These are phyloP conservation scores for Beta corolliflora DNA, from an alignment of 179 eudicot species.

Conservation along the genomic window DNA sequence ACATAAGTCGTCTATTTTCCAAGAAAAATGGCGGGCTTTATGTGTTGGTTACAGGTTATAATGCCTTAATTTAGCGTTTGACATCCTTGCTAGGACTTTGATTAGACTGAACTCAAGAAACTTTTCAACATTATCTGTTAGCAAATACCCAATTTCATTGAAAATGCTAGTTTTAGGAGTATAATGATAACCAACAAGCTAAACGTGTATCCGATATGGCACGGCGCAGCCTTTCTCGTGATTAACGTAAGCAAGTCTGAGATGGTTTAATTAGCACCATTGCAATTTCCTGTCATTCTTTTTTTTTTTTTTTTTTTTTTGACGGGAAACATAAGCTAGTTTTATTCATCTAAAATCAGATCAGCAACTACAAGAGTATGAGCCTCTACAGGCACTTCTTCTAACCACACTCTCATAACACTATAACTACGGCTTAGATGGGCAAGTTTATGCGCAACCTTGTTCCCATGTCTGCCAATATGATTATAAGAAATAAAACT, in stretches of 20 bases:
- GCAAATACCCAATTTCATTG: background rate
- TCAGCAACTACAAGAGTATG: too few relatives aligned
- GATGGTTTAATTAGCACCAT: background rate
- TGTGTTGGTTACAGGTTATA: background rate
- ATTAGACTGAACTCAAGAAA: slow-evolving; percentile 21
- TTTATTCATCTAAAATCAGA: too few relatives aligned
- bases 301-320: too few relatives aligned
- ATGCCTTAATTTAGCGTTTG: slow-evolving; percentile 26
- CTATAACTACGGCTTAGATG: too few relatives aligned
- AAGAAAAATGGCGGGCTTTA: background rate
- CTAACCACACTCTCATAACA: too few relatives aligned
- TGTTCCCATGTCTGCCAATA: too few relatives aligned
- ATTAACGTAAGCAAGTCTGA: background rate
- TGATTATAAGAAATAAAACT: too few relatives aligned
- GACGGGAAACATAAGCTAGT: too few relatives aligned
- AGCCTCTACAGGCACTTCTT: too few relatives aligned
- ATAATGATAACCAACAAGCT: too few relatives aligned
- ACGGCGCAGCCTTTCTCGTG: background rate
- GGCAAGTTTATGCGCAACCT: too few relatives aligned
- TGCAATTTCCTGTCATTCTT: background rate
- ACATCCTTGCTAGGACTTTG: slow-evolving; percentile 22
- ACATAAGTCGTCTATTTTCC: background rate
- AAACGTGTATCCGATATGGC: background rate
- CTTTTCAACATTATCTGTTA: background rate
- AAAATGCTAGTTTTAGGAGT: too few relatives aligned